Conservation (phyloP, 208 protist species). For the Wallacemonas sp. region DNA sequence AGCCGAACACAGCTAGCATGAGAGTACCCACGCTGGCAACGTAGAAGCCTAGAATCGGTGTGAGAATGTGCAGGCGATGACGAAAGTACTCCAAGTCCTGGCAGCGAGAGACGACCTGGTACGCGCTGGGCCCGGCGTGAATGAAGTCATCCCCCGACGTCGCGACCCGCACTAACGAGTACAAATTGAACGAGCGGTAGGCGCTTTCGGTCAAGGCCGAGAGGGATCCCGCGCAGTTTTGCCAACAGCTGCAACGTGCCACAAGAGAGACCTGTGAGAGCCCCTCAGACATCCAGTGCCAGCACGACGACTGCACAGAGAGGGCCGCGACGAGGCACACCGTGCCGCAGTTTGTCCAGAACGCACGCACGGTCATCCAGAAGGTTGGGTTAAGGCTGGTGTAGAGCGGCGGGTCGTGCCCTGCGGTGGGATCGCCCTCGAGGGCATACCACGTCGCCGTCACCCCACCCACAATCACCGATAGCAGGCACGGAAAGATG, state of each 20-base stretch:
- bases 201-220: not conserved
- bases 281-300: constrained; percentile 5
- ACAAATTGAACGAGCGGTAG: constrained; percentile 5
- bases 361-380: constrained; percentile 8
- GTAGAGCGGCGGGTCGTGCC: not conserved
- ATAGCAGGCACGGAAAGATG: constrained; percentile 5
- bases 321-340: not conserved
- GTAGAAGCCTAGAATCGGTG: constrained; percentile 2
- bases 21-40: not conserved
- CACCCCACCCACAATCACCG: constrained; percentile 5
- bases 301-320: constrained; percentile 3
- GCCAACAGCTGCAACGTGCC: not conserved
- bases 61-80: constrained; percentile 7
- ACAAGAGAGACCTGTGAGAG: not conserved
- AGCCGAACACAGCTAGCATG: not conserved
- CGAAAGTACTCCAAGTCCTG: constrained; percentile 6
- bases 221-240: constrained; percentile 1
- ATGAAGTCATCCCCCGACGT: constrained; percentile 5
- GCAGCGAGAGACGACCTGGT: not conserved
- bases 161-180: not conserved
- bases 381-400: constrained; percentile 13
- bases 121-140: not conserved
- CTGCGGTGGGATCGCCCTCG: not conserved
- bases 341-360: constrained; percentile 11
- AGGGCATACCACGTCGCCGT: constrained; percentile 17